These are phyloP conservation scores for Termitomyces sp. DNA, from an alignment of 768 basidiomycete genomes.

Conservation along the genomic window DNA sequence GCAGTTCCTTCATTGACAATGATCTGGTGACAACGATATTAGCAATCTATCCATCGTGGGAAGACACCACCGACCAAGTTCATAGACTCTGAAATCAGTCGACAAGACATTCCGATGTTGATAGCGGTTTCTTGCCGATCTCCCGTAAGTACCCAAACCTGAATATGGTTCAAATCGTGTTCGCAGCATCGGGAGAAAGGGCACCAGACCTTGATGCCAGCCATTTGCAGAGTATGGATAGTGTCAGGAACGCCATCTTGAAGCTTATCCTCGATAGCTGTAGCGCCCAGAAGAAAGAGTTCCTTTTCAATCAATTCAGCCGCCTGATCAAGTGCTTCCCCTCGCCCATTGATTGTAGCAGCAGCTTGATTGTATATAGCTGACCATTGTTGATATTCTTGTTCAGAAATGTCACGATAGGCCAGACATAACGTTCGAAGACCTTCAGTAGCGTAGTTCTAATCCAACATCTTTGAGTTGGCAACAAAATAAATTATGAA, in stretches of 20 bases:
- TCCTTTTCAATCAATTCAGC: constrained; percentile 97
- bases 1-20: constrained; percentile 90
- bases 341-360: constrained; percentile 90
- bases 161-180: constrained; percentile 4
- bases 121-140: constrained; percentile 99
- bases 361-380: constrained; percentile 88
- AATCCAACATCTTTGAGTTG: constrained; percentile 3
- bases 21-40: constrained; percentile 45
- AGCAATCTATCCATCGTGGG: neutral
- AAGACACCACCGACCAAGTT: constrained; percentile 66
- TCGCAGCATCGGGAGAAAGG: neutral
- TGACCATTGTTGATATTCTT: constrained; percentile 89
- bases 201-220: constrained; percentile 80
- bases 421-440: constrained; percentile 95
- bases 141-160: constrained; percentile 98
- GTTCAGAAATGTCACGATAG: constrained; percentile 85
- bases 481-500: constrained; percentile 3
- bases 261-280: constrained; percentile 97
- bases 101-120: constrained; percentile 97
- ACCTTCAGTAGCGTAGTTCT: constrained; percentile 98
- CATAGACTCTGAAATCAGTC: constrained; percentile 97
- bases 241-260: constrained; percentile 99
- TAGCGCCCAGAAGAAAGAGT: constrained; percentile 88
- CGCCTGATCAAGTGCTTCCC: constrained; percentile 90
- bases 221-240: constrained; percentile 96